Evolutionary conservation across 371 early-diverging fungal species (phyloP), one percentile per base, ranked within the genome.

Genomic region (Zopfochytrium polystomum): DNA sequence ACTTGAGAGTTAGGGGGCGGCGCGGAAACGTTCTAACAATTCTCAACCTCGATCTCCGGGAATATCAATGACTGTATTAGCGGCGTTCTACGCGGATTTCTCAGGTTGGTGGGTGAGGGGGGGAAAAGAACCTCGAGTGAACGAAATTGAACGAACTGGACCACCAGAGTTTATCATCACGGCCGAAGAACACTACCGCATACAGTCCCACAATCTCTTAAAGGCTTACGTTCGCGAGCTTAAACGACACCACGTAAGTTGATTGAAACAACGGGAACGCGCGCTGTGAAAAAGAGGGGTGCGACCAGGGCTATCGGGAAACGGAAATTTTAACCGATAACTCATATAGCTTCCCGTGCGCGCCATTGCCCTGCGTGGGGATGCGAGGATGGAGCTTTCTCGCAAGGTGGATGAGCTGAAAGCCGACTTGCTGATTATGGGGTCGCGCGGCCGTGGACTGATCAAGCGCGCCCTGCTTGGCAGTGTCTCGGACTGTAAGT

Each of bases 241-340:
- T 4, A 58, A 58, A 31, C 15, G 22, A 20, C 46, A 46, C 3
- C 23, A 2, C n/a, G 18, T 25, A 25, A 15, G n/a, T 48, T 25
- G 15, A 43, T 43, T 43, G 15, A 2, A 43, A 43, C 18, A 11
- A 20, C 43, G 20, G 43, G 18, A 13, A 42, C n/a, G 42, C 0
- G 15, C n/a, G 15, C 42, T 42, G n/a, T 15, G n/a, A 42, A 15
- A 15, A 43, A 43, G 18, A 2, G 32, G 78, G 71, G 81, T 55
- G 80, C 79, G 2, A 79, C 77, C 51, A 81, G 81, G 60, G 85
- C 83, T 13, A 79, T 83, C 38, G 80, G 81, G 0, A 80, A 82
- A 77, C 72, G 77, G 20, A 38, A 31, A 34, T 9, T 38, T 15
- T 54, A 7, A 9, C 33, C 32, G 13, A 3, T 18, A 3, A 4